Conservation (phyloP, 2,329 filamentous ascomycete genomes). For the Ceratocystis destructans region DNA sequence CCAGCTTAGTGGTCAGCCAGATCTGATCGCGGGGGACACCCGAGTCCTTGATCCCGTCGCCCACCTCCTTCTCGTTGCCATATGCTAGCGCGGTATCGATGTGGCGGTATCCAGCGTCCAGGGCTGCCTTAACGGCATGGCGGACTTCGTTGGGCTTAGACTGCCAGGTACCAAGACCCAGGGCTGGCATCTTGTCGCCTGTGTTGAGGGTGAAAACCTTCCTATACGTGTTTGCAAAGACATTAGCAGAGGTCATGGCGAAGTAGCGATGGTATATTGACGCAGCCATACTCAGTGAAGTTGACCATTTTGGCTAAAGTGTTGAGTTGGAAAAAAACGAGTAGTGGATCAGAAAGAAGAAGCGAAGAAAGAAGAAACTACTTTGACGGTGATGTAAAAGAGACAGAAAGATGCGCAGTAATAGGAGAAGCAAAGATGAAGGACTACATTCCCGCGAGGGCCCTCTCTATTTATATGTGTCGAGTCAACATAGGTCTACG, state of each 20-base stretch:
- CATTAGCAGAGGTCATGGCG: background rate
- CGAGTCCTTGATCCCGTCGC: slow-evolving; percentile 48
- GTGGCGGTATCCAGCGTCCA: slow-evolving; percentile 57
- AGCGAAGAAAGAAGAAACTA: background rate
- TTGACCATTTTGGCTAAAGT: slow-evolving; percentile 5
- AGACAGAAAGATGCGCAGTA: background rate
- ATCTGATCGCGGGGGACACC: slow-evolving; percentile 52
- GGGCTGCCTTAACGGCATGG: slow-evolving; percentile 55
- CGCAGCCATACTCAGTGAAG: slow-evolving; percentile 8
- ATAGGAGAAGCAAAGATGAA: background rate
- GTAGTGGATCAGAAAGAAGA: background rate
- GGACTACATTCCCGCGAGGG: background rate
- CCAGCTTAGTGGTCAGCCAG: slow-evolving; percentile 68
- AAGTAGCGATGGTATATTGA: background rate
- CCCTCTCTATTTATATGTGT: background rate
- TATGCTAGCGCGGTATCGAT: slow-evolving; percentile 68
- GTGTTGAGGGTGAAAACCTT: slow-evolving; percentile 55
- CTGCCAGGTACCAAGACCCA: slow-evolving; percentile 71
- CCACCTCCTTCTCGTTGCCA: slow-evolving; percentile 59
- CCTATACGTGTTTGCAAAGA: slow-evolving; percentile 5
- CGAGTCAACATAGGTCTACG: background rate
- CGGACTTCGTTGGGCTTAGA: slow-evolving; percentile 55
- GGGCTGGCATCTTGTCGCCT: slow-evolving; percentile 61
- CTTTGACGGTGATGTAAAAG: background rate
- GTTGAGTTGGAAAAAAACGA: background rate